Evolutionary conservation across 148 eudicot genomes (phyloP).

Genomic region (Diospyros lotus): DNA sequence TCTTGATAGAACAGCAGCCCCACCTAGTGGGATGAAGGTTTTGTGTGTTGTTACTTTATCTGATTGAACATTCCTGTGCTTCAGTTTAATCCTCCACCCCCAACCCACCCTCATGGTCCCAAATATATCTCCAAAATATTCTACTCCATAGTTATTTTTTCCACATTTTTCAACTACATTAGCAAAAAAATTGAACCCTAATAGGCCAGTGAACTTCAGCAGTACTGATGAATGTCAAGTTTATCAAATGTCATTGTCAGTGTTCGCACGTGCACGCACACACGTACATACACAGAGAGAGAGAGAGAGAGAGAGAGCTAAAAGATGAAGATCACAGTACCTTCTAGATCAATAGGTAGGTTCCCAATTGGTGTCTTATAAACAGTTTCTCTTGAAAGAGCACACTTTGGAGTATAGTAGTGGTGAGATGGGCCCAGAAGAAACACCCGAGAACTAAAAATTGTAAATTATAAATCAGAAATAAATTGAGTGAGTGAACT

Average conservation of each 20-base stretch:
- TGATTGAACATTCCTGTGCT: no score
- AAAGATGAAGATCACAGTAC: conserved; percentile 28
- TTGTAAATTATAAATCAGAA: conserved; percentile 15
- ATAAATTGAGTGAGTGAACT: not conserved
- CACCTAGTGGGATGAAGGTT: no score
- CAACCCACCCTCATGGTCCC: no score
- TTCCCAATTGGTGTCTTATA: conserved; percentile 93
- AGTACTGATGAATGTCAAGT: no score
- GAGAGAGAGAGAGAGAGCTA: no score
- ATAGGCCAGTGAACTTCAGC: not conserved
- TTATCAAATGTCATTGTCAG: no score
- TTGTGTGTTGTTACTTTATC: no score
- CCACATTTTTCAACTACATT: not conserved
- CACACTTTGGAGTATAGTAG: conserved; percentile 91
- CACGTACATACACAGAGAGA: no score
- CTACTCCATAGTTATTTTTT: not conserved
- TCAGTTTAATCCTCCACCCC: no score
- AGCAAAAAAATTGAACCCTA: not conserved
- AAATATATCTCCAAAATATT: no score
- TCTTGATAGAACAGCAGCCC: no score
- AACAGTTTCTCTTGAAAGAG: conserved; percentile 77
- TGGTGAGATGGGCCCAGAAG: conserved; percentile 98
- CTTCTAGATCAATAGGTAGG: conserved; percentile 82
- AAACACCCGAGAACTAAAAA: conserved; percentile 72
- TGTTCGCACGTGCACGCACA: no score